Base-by-base conservation (phyloP, 177 flowering plant species). In the Vitis hybrid region DNA sequence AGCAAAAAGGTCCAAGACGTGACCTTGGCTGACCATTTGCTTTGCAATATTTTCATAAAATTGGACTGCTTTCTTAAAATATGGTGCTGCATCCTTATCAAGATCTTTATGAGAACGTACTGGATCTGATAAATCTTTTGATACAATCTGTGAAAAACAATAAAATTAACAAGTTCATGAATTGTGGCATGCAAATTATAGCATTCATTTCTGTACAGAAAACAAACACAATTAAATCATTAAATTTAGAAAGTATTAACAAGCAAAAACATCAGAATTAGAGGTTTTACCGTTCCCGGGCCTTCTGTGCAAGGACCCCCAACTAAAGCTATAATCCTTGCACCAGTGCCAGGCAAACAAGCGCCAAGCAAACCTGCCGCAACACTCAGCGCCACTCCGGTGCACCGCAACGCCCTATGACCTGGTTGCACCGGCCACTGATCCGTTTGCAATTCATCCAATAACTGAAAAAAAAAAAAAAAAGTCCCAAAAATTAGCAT, bases 301-400 rank as follows among this genome's bases (percentile, higher is more conserved):
- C 99, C 99, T 81, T 95, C 99, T 1, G 99, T 93, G 83, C 98
- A 93, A 19, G 99, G 98, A 64, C 99, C 99, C 2, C 99, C 99
- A 45, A 95, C 99, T 64, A 95, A 77, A 58, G 93, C 88, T 10
- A 95, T 69, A 63, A 95, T 95, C 22, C 97, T 80, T 45, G 94
- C 98, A 52, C 93, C 96, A 45, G 98, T 90, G 2, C 98, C 98
- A 55, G 94, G 91, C 76, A 78, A 60, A 78, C 97, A 95, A 57
- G 93, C 99, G 57, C 93, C 97, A 56, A 93, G 80, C 62, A 95
- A 78, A 50, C 99, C 93, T 1, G 93, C 87, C 6, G 99, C 97
- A 18, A 93, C 97, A 78, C 88, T 90, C 71, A 95, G 66, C n/a
- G 99, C 99, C 72, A 95, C 97, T n/a, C 99, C 99, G 0, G 99